Conservation (phyloP, 1,284 basidiomycete species). For the Trametes pubescens region DNA sequence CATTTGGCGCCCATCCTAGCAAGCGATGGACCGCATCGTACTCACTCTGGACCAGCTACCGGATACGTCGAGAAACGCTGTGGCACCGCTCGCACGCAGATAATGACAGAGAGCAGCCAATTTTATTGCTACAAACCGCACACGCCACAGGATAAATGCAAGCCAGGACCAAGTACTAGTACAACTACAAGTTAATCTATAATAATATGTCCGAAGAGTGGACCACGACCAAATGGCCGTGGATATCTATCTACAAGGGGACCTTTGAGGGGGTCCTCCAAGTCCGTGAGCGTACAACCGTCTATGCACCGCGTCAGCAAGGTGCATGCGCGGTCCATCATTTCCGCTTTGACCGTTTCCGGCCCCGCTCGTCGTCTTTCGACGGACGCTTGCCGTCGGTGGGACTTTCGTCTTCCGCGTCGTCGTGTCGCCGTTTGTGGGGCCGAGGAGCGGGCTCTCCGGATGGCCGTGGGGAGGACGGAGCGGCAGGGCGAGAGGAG, state of each 20-base stretch:
- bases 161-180: background rate
- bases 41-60: no score
- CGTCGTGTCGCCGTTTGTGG: background rate
- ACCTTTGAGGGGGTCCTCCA: background rate
- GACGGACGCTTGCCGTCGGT: background rate
- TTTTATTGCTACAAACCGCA: conserved; percentile 21
- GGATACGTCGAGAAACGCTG: background rate
- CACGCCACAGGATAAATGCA: conserved; percentile 15
- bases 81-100: no score
- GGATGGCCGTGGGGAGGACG: background rate
- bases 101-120: conserved; percentile 4
- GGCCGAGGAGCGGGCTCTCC: background rate
- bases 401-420: background rate
- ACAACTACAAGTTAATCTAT: background rate
- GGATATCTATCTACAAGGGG: background rate
- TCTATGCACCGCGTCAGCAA: background rate
- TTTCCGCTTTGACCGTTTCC: conserved; percentile 7
- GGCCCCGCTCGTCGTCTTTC: background rate
- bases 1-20: background rate
- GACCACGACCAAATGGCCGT: no score
- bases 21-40: no score
- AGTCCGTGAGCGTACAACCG: background rate
- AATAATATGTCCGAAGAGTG: background rate
- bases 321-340: background rate
- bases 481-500: background rate